Conservation (phyloP, 148 eudicot species). For the Camellia japonica region DNA sequence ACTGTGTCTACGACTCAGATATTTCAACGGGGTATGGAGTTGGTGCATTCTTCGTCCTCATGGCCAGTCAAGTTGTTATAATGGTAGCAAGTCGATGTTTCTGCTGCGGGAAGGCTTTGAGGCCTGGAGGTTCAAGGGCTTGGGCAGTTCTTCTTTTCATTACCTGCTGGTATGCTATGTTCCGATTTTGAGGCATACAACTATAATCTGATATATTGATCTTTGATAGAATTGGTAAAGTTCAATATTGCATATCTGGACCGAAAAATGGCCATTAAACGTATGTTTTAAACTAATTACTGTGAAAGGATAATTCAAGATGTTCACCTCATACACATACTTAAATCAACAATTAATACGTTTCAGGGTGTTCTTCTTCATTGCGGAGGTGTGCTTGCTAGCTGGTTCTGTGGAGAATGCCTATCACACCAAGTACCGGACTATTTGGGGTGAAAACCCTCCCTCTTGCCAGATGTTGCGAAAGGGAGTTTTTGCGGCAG, state of each 20-base stretch:
- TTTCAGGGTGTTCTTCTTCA: conserved; percentile 27
- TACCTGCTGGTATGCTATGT: conserved; percentile 61
- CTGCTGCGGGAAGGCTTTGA: conserved; percentile 78
- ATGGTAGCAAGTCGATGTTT: conserved; percentile 80
- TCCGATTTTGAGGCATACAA: not conserved
- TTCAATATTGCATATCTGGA: not conserved
- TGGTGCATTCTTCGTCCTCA: conserved; percentile 75
- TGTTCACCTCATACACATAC: not conserved
- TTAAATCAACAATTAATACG: not conserved
- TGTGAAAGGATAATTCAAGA: no score
- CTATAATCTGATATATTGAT: not conserved
- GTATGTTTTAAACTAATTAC: not conserved
- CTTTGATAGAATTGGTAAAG: not conserved
- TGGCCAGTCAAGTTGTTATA: conserved; percentile 61
- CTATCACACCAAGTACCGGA: conserved; percentile 58
- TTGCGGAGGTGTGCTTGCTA: conserved; percentile 76
- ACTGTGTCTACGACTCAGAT: conserved; percentile 75
- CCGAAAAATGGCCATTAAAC: not conserved
- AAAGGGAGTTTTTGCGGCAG: conserved; percentile 92
- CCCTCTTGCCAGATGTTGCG: conserved; percentile 81
- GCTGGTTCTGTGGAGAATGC: conserved; percentile 58
- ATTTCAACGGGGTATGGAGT: conserved; percentile 80
- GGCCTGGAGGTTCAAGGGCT: conserved; percentile 73
- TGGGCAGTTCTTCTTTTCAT: conserved; percentile 79
- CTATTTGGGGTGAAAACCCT: conserved; percentile 35